Evolutionary conservation across 2,329 filamentous ascomycete genomes (phyloP), one percentile per base, ranked within the genome.

Genomic region (Ophiostoma australiae): DNA sequence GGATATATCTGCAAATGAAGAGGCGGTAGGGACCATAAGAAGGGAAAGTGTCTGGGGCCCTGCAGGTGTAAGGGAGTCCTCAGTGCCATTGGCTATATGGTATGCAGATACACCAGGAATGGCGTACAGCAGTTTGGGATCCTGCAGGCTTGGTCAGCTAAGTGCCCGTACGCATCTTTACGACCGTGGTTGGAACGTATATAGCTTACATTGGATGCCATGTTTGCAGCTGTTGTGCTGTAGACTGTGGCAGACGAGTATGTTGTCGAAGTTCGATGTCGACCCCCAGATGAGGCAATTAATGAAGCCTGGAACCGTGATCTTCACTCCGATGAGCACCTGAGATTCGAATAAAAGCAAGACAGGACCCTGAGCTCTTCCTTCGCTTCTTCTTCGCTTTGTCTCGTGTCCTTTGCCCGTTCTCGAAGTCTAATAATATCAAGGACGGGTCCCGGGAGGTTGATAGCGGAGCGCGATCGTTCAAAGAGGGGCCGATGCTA

Each of bases 1-100:
- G 71, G 83, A 76, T 11, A 80, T 77, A 72, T 87, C 86, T 67
- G 85, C 84, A 76, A 88, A 91, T 33, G 90, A 87, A 39, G 92
- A 92, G 20, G 90, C 91, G 3, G 94, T 97, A 7, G 94, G 94
- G 23, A 98, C 94, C 94, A 98, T 98, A 76, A 98, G 82, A 71
- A 98, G 85, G 31, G 94, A 97, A 70, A 99, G 85, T 0, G 94
- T 97, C 82, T 97, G 93, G 23, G 93, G 90, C 1, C 94, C 93
- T 1, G 91, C 90, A 0, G 91, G 89, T 17, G 93, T 98, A 76
- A 99, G 88, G 17, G 88, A 86, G 71, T 90, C 84, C 81, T 98
- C 94, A 75, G 90, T 87, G 80, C 95, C 94, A 86, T 97, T 88
- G 79, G 93, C 88, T 73, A 98, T 89, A 78, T 97, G 93, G 82